These are phyloP conservation scores for Oidiodendron maius DNA, from an alignment of 495 filamentous ascomycete species.

Conservation along the genomic window DNA sequence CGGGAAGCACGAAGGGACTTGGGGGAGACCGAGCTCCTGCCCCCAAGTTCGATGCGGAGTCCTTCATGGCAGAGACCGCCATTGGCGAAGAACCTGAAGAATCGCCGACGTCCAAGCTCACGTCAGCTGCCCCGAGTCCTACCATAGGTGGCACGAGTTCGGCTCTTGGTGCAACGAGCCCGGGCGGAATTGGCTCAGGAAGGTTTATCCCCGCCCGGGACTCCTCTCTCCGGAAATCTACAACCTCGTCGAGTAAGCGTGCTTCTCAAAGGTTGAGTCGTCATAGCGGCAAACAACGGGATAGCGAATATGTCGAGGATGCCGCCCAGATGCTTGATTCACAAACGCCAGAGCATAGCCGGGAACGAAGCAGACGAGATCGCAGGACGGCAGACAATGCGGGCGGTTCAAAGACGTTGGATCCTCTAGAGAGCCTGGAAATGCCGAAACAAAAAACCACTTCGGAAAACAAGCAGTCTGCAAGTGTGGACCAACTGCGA, in stretches of 20 bases:
- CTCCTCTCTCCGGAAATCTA: slow-evolving; percentile 59
- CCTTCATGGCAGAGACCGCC: slow-evolving; percentile 42
- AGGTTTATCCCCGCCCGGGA: slow-evolving; percentile 59
- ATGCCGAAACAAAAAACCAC: slow-evolving; percentile 19
- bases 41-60: slow-evolving; percentile 27
- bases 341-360: slow-evolving; percentile 7
- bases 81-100: slow-evolving; percentile 44
- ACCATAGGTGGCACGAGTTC: slow-evolving; percentile 25
- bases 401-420: slow-evolving; percentile 26
- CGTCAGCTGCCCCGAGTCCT: slow-evolving; percentile 2
- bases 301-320: slow-evolving; percentile 22
- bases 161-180: slow-evolving; percentile 24
- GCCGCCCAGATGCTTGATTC: slow-evolving; percentile 19
- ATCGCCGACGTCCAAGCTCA: slow-evolving; percentile 8
- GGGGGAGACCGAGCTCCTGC: slow-evolving; percentile 18
- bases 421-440: slow-evolving; percentile 23
- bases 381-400: slow-evolving; percentile 26
- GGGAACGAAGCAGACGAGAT: slow-evolving; percentile 11
- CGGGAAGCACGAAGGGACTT: slow-evolving; percentile 22
- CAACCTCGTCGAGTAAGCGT: slow-evolving; percentile 18
- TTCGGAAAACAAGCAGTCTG: slow-evolving; percentile 15
- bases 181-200: slow-evolving; percentile 36
- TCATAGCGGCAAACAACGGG: slow-evolving; percentile 22
- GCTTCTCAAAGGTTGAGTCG: slow-evolving; percentile 17
- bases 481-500: slow-evolving; percentile 5